Evolutionary conservation across 352 stramenopile genomes (phyloP).

Genomic region (Globisporangium nodosum): DNA sequence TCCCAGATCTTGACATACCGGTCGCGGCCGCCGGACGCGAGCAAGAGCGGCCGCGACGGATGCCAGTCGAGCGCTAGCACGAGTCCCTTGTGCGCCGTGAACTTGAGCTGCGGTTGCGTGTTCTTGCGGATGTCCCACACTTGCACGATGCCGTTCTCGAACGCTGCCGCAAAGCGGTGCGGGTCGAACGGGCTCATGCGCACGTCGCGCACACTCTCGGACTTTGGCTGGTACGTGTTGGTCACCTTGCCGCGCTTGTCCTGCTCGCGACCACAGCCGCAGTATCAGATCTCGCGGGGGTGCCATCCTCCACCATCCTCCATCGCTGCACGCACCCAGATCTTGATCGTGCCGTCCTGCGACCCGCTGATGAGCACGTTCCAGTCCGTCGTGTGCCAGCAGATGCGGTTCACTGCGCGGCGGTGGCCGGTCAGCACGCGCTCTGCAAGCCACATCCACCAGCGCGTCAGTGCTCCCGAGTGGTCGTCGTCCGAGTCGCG

Average conservation of each 20-base stretch:
- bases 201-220: constrained; percentile 81
- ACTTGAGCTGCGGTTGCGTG: constrained; percentile 73
- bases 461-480: background rate
- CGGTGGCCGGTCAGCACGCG: constrained; percentile 76
- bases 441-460: constrained; percentile 27
- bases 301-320: background rate
- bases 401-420: constrained; percentile 84
- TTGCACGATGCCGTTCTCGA: constrained; percentile 85
- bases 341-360: constrained; percentile 84
- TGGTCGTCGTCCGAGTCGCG: too few species aligned
- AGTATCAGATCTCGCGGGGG: background rate
- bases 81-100: constrained; percentile 82
- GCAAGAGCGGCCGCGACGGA: constrained; percentile 47
- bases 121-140: constrained; percentile 87
- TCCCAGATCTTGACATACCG: constrained; percentile 88
- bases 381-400: constrained; percentile 76
- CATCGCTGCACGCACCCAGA: constrained; percentile 47
- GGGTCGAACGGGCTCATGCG: constrained; percentile 68
- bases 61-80: constrained; percentile 85
- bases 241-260: constrained; percentile 74
- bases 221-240: constrained; percentile 81
- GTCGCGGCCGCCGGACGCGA: constrained; percentile 79
- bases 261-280: constrained; percentile 1
- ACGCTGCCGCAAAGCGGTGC: constrained; percentile 75
- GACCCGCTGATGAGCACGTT: constrained; percentile 84